phyloP scores from a whole-genome alignment of 1,284 basidiomycete genomes.

The Fomitopsis schrenkii region DNA sequence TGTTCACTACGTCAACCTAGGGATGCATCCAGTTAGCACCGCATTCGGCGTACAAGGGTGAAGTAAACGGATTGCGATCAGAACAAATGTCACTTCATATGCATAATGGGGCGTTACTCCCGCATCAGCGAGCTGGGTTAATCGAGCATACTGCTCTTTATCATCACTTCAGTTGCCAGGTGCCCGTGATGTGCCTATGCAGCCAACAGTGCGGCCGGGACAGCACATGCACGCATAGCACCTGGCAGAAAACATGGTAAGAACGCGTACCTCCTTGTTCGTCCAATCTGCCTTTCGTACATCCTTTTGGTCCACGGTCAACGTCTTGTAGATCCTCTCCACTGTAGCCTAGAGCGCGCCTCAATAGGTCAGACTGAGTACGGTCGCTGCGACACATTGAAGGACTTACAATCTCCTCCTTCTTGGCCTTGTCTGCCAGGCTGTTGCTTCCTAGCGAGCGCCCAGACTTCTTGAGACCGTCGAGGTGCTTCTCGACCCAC shows the following conservation, averaged over 20 bases:
- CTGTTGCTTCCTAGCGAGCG: slow-evolving; percentile 73
- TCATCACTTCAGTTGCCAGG: slow-evolving; percentile 42
- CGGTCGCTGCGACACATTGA: neutral
- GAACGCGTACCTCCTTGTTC: slow-evolving; percentile 87
- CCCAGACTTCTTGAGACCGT: slow-evolving; percentile 70
- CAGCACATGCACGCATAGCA: slow-evolving; percentile 8
- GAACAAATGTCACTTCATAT: slow-evolving; percentile 55
- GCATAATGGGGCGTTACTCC: slow-evolving; percentile 54
- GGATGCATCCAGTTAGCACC: neutral
- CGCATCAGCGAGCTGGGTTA: slow-evolving; percentile 55
- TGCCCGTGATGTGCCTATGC: neutral
- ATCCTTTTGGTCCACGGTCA: slow-evolving; percentile 86
- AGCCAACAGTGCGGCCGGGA: slow-evolving; percentile 18
- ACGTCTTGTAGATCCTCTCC: slow-evolving; percentile 79
- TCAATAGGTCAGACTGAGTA: slow-evolving; percentile 4
- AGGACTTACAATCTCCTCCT: slow-evolving; percentile 86
- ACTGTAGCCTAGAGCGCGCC: slow-evolving; percentile 60
- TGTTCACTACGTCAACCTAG: slow-evolving; percentile 95
- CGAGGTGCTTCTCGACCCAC: slow-evolving; percentile 94
- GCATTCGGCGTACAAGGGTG: neutral
- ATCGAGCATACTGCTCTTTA: slow-evolving; percentile 60
- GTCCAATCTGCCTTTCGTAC: slow-evolving; percentile 93
- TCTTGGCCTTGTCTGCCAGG: slow-evolving; percentile 93
- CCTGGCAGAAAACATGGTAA: slow-evolving; percentile 3
- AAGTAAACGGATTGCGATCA: slow-evolving; percentile 34